Conservation (phyloP, 2,329 filamentous ascomycete genomes). For the Curvularia lunata region DNA sequence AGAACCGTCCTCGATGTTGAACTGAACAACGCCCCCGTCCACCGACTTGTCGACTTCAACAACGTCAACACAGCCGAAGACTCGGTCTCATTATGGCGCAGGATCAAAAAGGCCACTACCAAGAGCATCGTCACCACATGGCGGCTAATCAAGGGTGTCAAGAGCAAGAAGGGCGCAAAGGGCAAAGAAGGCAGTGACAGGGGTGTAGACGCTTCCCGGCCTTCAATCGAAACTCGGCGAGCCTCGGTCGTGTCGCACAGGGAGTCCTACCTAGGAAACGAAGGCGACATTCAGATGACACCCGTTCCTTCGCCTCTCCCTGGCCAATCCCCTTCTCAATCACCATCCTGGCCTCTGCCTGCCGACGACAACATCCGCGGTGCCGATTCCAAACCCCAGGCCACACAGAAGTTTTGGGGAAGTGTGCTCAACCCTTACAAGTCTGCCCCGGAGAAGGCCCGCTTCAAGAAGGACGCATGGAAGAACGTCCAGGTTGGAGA, state of each 20-base stretch:
- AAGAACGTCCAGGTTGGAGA: slow-evolving; percentile 95
- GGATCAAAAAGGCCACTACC: slow-evolving; percentile 86
- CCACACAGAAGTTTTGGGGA: slow-evolving; percentile 63
- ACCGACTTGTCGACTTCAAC: slow-evolving; percentile 84
- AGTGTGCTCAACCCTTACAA: slow-evolving; percentile 76
- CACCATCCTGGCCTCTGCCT: slow-evolving; percentile 35
- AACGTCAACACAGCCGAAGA: slow-evolving; percentile 95
- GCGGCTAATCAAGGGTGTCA: slow-evolving; percentile 52
- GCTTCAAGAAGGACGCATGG: slow-evolving; percentile 93
- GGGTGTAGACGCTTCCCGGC: slow-evolving; percentile 61
- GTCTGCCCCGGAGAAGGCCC: slow-evolving; percentile 70
- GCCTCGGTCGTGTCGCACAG: slow-evolving; percentile 63
- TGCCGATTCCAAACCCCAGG: slow-evolving; percentile 28
- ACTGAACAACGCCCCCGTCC: slow-evolving; percentile 94
- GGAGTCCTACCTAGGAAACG: slow-evolving; percentile 60
- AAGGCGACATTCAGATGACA: slow-evolving; percentile 86
- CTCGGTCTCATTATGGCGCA: slow-evolving; percentile 83
- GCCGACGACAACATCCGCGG: slow-evolving; percentile 38
- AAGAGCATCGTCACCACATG: slow-evolving; percentile 64
- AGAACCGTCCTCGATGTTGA: slow-evolving; percentile 90
- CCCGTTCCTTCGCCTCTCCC: slow-evolving; percentile 84
- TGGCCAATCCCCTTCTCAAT: slow-evolving; percentile 47
- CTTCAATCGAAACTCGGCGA: slow-evolving; percentile 71
- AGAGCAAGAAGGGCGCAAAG: slow-evolving; percentile 45
- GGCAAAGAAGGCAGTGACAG: slow-evolving; percentile 57